Evolutionary conservation across 2,329 filamentous ascomycete species (phyloP).

Genomic region (Sodiomyces alkalinus): DNA sequence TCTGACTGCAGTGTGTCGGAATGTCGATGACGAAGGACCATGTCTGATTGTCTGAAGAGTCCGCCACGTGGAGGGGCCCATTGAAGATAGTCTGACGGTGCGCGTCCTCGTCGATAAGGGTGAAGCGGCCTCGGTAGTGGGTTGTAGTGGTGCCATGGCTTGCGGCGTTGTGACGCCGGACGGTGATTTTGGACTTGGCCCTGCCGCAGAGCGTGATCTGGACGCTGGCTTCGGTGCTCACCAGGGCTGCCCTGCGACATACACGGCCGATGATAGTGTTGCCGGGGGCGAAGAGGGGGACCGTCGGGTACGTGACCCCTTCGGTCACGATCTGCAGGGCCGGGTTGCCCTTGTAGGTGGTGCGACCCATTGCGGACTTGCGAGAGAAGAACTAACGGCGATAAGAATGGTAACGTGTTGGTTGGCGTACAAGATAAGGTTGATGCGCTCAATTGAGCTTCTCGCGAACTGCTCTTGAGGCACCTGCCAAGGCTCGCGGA

Average conservation of each 20-base stretch:
- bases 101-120: conserved; percentile 9
- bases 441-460: too few relatives aligned
- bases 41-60: neutral
- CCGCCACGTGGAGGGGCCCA: conserved; percentile 13
- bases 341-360: too few relatives aligned
- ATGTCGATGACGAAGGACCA: conserved; percentile 17
- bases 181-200: conserved; percentile 12
- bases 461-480: too few relatives aligned
- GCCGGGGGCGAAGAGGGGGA: conserved; percentile 9
- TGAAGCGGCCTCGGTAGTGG: conserved; percentile 11
- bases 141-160: conserved; percentile 1
- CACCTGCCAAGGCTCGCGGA: too few relatives aligned
- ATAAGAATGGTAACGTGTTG: too few relatives aligned
- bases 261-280: conserved; percentile 14
- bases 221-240: conserved; percentile 10
- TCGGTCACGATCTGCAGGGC: too few relatives aligned
- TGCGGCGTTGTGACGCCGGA: conserved; percentile 4
- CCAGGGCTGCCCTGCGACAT: conserved; percentile 7
- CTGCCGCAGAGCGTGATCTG: conserved; percentile 11
- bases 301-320: too few relatives aligned
- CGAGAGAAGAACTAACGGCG: too few relatives aligned
- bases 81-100: conserved; percentile 7
- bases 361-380: too few relatives aligned
- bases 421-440: too few relatives aligned
- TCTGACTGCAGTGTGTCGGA: conserved; percentile 8